A percentile compares a stretch with the other conserved stretches of the same genome.
Evolutionary conservation across 2,329 filamentous ascomycete species (phyloP).

Genomic region (Microdochium nivale): DNA sequence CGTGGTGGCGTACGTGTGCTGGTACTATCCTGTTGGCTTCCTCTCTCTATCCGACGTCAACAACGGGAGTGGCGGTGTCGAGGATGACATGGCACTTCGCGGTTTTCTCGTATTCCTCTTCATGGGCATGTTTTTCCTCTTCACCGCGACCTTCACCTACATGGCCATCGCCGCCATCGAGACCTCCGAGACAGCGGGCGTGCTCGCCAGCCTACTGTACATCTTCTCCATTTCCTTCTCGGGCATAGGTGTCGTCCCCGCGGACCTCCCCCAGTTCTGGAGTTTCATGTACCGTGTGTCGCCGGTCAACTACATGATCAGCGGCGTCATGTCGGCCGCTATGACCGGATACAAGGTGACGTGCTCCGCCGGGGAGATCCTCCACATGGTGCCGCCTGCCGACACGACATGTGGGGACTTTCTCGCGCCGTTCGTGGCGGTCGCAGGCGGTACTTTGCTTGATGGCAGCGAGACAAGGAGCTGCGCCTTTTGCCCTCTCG

Average conservation of each 20-base stretch:
- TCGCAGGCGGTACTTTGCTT: slow-evolving; percentile 42
- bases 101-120: slow-evolving; percentile 59
- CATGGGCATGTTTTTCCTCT: slow-evolving; percentile 59
- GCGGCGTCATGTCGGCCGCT: slow-evolving; percentile 61
- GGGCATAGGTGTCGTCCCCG: slow-evolving; percentile 42
- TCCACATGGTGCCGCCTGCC: slow-evolving; percentile 53
- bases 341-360: slow-evolving; percentile 57
- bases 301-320: slow-evolving; percentile 75
- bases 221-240: slow-evolving; percentile 53
- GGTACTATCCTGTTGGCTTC: slow-evolving; percentile 56
- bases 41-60: slow-evolving; percentile 21
- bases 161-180: slow-evolving; percentile 65
- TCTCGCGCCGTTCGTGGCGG: slow-evolving; percentile 38
- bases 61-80: slow-evolving; percentile 24
- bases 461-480: slow-evolving; percentile 35
- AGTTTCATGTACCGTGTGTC: slow-evolving; percentile 77
- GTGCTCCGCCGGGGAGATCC: slow-evolving; percentile 63
- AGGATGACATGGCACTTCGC: slow-evolving; percentile 37
- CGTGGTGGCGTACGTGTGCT: slow-evolving; percentile 54
- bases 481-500: slow-evolving; percentile 49
- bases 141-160: slow-evolving; percentile 63
- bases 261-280: slow-evolving; percentile 64
- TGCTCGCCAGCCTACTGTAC: slow-evolving; percentile 39
- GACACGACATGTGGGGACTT: slow-evolving; percentile 54
- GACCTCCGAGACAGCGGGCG: slow-evolving; percentile 58